Evolutionary conservation across 176 grass and related monocot species (phyloP), one percentile per base, ranked within the genome.

Genomic region (Hsuehochloa calcarea): DNA sequence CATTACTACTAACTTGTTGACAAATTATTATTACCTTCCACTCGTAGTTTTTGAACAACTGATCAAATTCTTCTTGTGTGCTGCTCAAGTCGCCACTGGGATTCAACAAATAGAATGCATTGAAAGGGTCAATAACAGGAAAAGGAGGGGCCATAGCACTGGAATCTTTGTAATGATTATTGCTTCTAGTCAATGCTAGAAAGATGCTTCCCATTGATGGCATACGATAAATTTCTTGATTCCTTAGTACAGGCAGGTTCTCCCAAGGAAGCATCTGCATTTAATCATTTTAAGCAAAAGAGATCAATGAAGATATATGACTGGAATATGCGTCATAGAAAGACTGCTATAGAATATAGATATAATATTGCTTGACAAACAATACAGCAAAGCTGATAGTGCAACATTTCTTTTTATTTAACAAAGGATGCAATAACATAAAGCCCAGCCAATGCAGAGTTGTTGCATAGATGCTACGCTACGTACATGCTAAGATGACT

Each of bases 211-310:
- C 68, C 45, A 97, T 15, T 71, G 95, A 97, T 13, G 90, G 90
- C 95, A 97, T 97, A 43, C 92, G 92, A 77, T 97, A 94, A 62
- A 93, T 86, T 79, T 97, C 95, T 84, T 97, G 92, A 92, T 74
- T 89, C 75, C 90, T 94, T 70, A 94, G 50, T 17, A 71, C 78
- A 82, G 95, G 95, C 78, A 97, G 61, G 74, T 89, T 97, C 35
- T 97, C 95, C 95, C 92, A 97, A 25, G 95, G 95, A 77, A 97
- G 91, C 95, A 97, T 97, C 95, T 97, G 88, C 88, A 85, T 43
- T 77, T 64, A 54, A 85, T 65, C 56, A 95, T 76, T 83, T 84
- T 39, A 77, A 4, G 41, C 19, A 50, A 3, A 34, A 73, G 29
- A 85, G 16, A 52, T 89, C 60, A 85, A 56, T 66, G 37, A 82